Percentiles rank a stretch among this genome's conserved stretches.
phyloP scores from a whole-genome alignment of 192 early-diverging fungal genomes.

The Lobosporangium transversale region DNA sequence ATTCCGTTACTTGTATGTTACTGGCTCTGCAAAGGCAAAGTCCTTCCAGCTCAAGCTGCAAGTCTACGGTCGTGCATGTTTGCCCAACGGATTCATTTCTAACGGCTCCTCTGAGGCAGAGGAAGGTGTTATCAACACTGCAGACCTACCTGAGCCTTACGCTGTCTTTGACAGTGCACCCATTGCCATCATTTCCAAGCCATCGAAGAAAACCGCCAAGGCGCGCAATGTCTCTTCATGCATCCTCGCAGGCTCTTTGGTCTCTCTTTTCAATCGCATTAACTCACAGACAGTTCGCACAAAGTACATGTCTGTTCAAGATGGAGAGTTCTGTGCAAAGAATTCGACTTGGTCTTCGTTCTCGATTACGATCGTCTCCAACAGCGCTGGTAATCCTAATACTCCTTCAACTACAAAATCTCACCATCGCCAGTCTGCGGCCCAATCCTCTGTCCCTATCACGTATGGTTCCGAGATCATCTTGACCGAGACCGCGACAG shows the following conservation, averaged over 20 bases:
- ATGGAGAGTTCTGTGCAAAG: conserved; percentile 66
- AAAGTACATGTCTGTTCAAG: conserved; percentile 79
- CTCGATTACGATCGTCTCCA: conserved; percentile 60
- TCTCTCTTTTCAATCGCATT: conserved; percentile 91
- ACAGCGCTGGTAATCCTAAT: conserved; percentile 25
- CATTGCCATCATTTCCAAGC: conserved; percentile 91
- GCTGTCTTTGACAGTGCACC: conserved; percentile 75
- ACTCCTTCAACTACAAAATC: conserved; percentile 22
- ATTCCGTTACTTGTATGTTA: conserved; percentile 83
- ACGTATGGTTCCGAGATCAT: conserved; percentile 81
- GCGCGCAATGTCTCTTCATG: conserved; percentile 80
- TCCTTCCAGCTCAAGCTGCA: conserved; percentile 78
- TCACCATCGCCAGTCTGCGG: conserved; percentile 21
- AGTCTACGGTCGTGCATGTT: conserved; percentile 58
- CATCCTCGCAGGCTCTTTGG: conserved; percentile 76
- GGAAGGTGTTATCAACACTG: conserved; percentile 20
- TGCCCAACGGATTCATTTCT: conserved; percentile 38
- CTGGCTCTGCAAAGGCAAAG: conserved; percentile 83
- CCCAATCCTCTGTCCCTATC: conserved; percentile 56
- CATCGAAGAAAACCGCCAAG: conserved; percentile 91
- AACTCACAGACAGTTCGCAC: conserved; percentile 92
- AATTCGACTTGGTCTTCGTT: conserved; percentile 73
- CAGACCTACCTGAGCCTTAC: conserved; percentile 56
- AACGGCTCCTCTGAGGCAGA: conserved; percentile 7
- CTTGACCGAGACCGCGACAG: conserved; percentile 70